Base-by-base conservation (phyloP, 2,329 filamentous ascomycete species). In the Ascochyta lentis region DNA sequence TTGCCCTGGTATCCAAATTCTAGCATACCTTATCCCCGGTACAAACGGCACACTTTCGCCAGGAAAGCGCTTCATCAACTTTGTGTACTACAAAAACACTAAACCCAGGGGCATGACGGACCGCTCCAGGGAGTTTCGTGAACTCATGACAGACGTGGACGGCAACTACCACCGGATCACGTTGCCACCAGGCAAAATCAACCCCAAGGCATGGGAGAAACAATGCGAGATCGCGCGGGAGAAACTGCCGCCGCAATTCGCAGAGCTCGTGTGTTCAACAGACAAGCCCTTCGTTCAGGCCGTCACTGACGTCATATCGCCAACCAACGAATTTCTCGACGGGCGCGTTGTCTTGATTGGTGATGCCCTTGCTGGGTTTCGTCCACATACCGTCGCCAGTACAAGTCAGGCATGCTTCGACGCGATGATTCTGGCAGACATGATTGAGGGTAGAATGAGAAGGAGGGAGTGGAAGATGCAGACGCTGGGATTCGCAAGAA, bases 381-480 rank as follows among this genome's bases (percentile, higher is more conserved):
- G 81, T 40, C 80, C 81, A 6, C 80, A 82, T 55, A 74, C 78
- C 3, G 80, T 75, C 0, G 73, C 76, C 22, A 79, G 78, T 15
- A 81, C 80, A 2, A 77, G 79, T 24, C 80, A 83, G 59, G 79
- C 79, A 4, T 80, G 78, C 2, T 77, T 76, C 38, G 78, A 82
- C 61, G 76, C 76, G 4, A 63, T 78, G 60, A 69, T 68, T 5
- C 56, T 81, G 13, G 78, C 70, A 1, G 70, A 75, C 53, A 74
- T 78, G 57, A 67, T 79, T 54, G 58, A 67, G 7, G 78, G 78
- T 0, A 70, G 76, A 44, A 69, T 77, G 33, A 59, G 64, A 3
- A 56, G 68, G 40, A 56, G 63, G 5, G 59, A 73, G 43, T 80
- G 79, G 73, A 75, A 76, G 54, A 58, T 49, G 31, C 59, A 71